These are phyloP conservation scores for Eleusine indica DNA, from an alignment of 176 grass and related monocot genomes.

Conservation along the genomic window DNA sequence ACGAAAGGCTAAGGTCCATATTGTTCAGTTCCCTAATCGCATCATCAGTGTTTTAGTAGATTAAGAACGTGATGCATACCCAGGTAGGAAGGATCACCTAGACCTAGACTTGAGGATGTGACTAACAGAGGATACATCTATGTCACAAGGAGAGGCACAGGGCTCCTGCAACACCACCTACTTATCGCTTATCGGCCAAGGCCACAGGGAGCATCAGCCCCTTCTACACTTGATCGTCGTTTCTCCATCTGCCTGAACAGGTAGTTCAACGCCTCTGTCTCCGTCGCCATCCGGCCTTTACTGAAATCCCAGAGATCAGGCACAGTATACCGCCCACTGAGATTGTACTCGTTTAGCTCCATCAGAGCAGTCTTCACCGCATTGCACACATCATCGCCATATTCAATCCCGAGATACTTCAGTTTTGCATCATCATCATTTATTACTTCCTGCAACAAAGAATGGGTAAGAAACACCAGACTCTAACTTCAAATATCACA, in stretches of 20 bases:
- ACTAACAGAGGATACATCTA: background rate
- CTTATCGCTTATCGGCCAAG: background rate
- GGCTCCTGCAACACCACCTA: background rate
- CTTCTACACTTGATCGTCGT: conserved; percentile 24
- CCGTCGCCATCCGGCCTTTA: conserved; percentile 63
- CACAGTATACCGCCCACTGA: conserved; percentile 69
- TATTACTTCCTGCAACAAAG: conserved; percentile 62
- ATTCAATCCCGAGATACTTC: conserved; percentile 62
- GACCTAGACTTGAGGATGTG: background rate
- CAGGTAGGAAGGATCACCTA: background rate
- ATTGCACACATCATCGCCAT: conserved; percentile 78
- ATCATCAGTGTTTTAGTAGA: background rate
- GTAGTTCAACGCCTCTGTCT: conserved; percentile 74
- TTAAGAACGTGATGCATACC: background rate
- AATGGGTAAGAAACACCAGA: background rate
- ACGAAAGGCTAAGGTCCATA: background rate
- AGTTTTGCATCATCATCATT: conserved; percentile 69
- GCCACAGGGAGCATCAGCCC: conserved; percentile 3
- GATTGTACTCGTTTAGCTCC: conserved; percentile 87
- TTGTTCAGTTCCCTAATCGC: conserved; percentile 8
- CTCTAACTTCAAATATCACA: conserved; percentile 15
- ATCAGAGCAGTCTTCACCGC: conserved; percentile 74
- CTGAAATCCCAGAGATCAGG: conserved; percentile 83
- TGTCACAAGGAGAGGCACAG: background rate
- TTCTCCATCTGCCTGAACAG: conserved; percentile 56